Conservation (phyloP, 768 basidiomycete genomes). For the Hericium rajendrae region DNA sequence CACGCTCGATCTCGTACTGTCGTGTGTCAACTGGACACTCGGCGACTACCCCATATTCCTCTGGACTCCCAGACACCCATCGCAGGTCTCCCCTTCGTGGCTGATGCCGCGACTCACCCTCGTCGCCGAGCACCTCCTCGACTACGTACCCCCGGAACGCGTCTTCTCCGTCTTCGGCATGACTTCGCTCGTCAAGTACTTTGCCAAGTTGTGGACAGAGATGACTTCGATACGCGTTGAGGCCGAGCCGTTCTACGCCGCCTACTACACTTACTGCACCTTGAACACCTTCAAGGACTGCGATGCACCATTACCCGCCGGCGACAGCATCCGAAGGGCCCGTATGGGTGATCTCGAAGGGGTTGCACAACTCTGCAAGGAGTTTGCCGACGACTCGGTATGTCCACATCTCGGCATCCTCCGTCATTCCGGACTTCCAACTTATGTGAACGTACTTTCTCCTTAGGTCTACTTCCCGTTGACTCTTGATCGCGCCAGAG, state of each 20-base stretch:
- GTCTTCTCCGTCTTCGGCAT: conserved; percentile 45
- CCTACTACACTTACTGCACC: conserved; percentile 37
- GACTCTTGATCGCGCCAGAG: conserved; percentile 25
- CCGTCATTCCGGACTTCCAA: background rate
- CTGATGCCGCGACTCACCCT: conserved; percentile 26
- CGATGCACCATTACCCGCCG: conserved; percentile 20
- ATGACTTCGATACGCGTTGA: conserved; percentile 29
- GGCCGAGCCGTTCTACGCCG: conserved; percentile 40
- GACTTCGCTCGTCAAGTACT: conserved; percentile 30
- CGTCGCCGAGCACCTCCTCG: conserved; percentile 28
- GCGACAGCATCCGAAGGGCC: conserved; percentile 31
- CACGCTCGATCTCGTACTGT: conserved; percentile 34
- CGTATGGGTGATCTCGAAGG: conserved; percentile 26
- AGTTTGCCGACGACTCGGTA: conserved; percentile 45
- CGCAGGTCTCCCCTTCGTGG: conserved; percentile 21
- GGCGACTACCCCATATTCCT: conserved; percentile 46
- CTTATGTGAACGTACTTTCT: background rate
- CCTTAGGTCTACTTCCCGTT: conserved; percentile 38
- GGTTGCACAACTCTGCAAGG: conserved; percentile 37
- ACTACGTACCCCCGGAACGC: conserved; percentile 31
- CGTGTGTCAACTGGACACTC: conserved; percentile 34
- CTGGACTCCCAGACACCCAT: conserved; percentile 28
- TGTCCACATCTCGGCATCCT: conserved; percentile 13
- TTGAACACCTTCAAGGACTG: conserved; percentile 25
- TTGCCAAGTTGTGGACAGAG: conserved; percentile 34